Evolutionary conservation across 257 asterid genomes (phyloP).

Genomic region (Parsonsia alboflavescens): DNA sequence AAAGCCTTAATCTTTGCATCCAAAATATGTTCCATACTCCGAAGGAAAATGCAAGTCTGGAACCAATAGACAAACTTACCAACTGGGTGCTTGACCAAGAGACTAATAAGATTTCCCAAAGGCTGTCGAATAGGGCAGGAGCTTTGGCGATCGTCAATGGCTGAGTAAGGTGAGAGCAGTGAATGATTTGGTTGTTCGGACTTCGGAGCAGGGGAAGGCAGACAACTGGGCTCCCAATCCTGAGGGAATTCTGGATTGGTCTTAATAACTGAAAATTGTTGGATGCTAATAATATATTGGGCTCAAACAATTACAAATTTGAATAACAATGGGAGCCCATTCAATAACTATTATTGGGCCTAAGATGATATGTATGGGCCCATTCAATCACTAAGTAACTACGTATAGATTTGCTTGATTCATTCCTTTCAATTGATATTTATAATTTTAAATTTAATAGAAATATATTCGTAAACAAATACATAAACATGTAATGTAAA

Average conservation of each 20-base stretch:
- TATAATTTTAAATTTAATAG: too few relatives aligned
- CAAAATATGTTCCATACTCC: background rate
- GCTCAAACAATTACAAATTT: background rate
- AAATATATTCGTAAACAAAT: too few relatives aligned
- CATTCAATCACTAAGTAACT: too few relatives aligned
- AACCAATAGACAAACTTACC: constrained; percentile 1
- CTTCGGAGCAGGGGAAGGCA: background rate
- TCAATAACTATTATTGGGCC: too few relatives aligned
- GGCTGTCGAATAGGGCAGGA: background rate
- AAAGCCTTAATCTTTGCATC: background rate
- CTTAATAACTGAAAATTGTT: too few relatives aligned
- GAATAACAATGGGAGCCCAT: too few relatives aligned
- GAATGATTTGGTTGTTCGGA: background rate
- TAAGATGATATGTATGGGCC: too few relatives aligned
- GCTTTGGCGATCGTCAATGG: background rate
- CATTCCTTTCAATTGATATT: too few relatives aligned
- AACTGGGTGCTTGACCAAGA: background rate
- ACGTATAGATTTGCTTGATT: too few relatives aligned
- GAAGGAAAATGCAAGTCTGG: background rate
- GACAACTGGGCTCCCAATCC: background rate
- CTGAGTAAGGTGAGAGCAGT: background rate
- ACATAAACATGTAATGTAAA: too few relatives aligned
- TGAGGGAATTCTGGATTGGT: background rate
- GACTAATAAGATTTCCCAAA: background rate
- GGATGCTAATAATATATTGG: too few relatives aligned